Base-by-base conservation (phyloP, 2,329 filamentous ascomycete species). In the Periconia digitata region DNA sequence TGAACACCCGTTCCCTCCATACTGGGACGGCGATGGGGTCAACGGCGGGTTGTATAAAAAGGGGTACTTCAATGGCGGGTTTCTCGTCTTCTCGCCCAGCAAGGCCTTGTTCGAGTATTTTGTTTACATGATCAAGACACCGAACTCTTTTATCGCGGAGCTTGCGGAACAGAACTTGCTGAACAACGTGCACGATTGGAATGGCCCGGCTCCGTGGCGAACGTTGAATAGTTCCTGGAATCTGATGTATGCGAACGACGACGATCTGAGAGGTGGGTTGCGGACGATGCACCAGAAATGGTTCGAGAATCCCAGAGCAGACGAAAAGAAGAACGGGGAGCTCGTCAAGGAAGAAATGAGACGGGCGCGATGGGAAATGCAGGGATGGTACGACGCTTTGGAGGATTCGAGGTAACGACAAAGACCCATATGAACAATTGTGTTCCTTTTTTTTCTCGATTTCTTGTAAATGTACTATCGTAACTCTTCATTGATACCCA, bases 181-280 rank as follows among this genome's bases (percentile, higher is more conserved):
- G 16, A 75, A 75, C 53, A 73, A 75, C 50, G 73, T 70, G 4
- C 71, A 74, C 48, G 59, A 72, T 10, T 51, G 63, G n/a, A 53
- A 60, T 12, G 72, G 72, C 1, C 60, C 69, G n/a, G 75, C 74
- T 70, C 72, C 73, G 1, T 75, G 73, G 72, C 53, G 55, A 16
- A 60, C 67, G 36, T 40, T 74, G 38, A 54, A 68, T 44, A 58
- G 59, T 23, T 58, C 54, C 5, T 75, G 73, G 73, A 73, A 63
- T 49, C 63, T 69, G 7, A 67, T 64, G 15, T 63, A 65, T 52
- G 67, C 69, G n/a, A 70, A 56, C 41, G 39, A 56, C 43, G 48
- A 49, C 12, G 69, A 72, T 53, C 36, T 69, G 1, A 53, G 60
- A 22, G 58, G 49, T 1, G 65, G 66, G 0, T 63, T 73, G 5